Evolutionary conservation across 768 basidiomycete species (phyloP).

Genomic region (Inosperma sp.): DNA sequence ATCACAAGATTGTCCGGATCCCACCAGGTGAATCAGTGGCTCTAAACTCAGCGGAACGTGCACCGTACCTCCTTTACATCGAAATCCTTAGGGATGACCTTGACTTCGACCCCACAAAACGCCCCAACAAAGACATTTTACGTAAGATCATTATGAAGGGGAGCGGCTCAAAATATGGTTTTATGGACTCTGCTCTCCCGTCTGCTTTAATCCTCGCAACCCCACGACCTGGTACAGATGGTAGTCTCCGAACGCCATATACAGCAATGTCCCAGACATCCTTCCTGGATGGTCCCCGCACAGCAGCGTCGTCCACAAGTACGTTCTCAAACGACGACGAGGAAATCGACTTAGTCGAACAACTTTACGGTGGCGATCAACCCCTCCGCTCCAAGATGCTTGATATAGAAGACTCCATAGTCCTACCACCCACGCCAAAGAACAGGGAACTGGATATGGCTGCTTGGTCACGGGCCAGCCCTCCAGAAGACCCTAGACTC

Average conservation of each 20-base stretch:
- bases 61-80: constrained; percentile 87
- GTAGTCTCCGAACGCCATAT: constrained; percentile 25
- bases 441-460: constrained; percentile 87
- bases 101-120: constrained; percentile 83
- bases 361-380: constrained; percentile 79
- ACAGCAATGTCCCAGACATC: constrained; percentile 18
- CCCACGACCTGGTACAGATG: constrained; percentile 9
- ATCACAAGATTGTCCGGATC: constrained; percentile 94
- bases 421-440: constrained; percentile 76
- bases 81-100: constrained; percentile 89
- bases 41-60: constrained; percentile 94
- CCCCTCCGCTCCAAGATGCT: constrained; percentile 63
- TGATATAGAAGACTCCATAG: constrained; percentile 82
- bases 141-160: constrained; percentile 71
- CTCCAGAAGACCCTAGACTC: constrained; percentile 27
- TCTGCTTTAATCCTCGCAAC: constrained; percentile 20
- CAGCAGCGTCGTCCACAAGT: constrained; percentile 19
- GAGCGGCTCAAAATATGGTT: constrained; percentile 52
- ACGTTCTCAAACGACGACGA: constrained; percentile 45
- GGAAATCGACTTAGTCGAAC: constrained; percentile 96
- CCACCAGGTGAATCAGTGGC: constrained; percentile 98
- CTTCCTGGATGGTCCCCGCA: constrained; percentile 19
- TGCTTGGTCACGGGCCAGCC: constrained; percentile 68
- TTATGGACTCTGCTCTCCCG: constrained; percentile 39
- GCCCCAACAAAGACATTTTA: constrained; percentile 81